Evolutionary conservation across 164 flowering plant species (phyloP), one percentile per base, ranked within the genome.

Genomic region (Magnolia kwangsiensis): DNA sequence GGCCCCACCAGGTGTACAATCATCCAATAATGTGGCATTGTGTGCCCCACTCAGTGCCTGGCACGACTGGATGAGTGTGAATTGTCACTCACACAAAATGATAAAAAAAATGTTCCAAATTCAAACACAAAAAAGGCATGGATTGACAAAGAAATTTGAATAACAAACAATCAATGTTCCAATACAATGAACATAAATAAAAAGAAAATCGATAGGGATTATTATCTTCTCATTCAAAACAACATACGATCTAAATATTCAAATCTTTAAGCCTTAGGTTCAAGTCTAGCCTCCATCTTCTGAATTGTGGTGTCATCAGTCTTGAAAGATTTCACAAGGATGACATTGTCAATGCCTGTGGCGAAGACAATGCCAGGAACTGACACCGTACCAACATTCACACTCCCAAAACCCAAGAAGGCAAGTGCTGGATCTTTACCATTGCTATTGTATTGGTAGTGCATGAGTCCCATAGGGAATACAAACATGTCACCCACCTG

Each of bases 381-480:
- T 9, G 77, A 72, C 7, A 73, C 81, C 0, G 76, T 72, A 2
- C 82, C 82, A 11, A 77, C 79, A 51, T n/a, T 69, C 3, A 72
- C 76, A 59, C 82, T 81, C 11, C 78, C 75, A 45, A 81, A 75
- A 50, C 66, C 81, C n/a, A 78, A 71, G 67, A 81, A 0, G 27
- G 78, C 76, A 1, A 50, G 51, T 1, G 77, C 84, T 8, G 74
- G 21, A 20, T 7, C 59, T 3, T 29, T 58, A 5, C 77, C 5
- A 64, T 79, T 51, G 4, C 65, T 8, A 65, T 79, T 79, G 74
- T 69, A 78, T 16, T 78, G 75, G 20, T 31, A 76, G 72, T 77
- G 78, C 3, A 76, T 78, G 7, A 76, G 76, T 50, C 82, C 84
- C 70, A 77, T 77, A 5, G 84, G 82, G 20, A 82, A 82, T 19